Base-by-base conservation (phyloP, 1,284 basidiomycete genomes). In the Sanghuangporus baumii region DNA sequence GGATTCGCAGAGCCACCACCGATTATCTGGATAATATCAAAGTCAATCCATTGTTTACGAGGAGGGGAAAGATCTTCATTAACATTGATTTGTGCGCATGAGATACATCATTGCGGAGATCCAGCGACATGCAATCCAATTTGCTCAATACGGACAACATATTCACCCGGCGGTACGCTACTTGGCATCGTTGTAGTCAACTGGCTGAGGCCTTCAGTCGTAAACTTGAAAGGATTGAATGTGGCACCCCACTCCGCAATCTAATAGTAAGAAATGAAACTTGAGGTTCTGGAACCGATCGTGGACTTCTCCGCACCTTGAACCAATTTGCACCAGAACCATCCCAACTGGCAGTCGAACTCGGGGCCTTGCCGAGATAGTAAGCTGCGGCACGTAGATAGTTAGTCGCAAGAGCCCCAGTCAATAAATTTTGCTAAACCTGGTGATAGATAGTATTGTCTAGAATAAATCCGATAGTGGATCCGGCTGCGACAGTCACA, bases 301-400 rank as follows among this genome's bases (percentile, higher is more conserved):
- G 20, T 51, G 7, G 37, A 47, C 16, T 18, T 26, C 50, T 11
- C 47, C 65, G 50, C 64, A 76, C 77, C 75, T 80, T 80, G 74
- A 80, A 79, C 79, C 79, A 81, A 66, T 71, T 73, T 6, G 73
- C 69, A 12, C 79, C 78, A 55, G 74, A 75, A 14, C 78, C 79
- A 59, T 80, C 76, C 78, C 77, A 81, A 57, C 62, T 67, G 2
- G 76, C 72, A 11, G 69, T 76, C n/a, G 71, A 71, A n/a, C n/a
- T 18, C 0, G 76, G 76, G 6, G 73, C 75, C 58, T 74, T 71
- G 16, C 74, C 76, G 26, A 78, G 71, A 63, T 78, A 79, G 55
- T 79, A 75, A 16, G 75, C 76, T 62, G 76, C 74, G 6, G 78
- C 77, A 9, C 12, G 4, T 50, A 50, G 18, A 41, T 2, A 23